phyloP scores from a whole-genome alignment of 176 grass and related monocot genomes.

The Secale cereale region DNA sequence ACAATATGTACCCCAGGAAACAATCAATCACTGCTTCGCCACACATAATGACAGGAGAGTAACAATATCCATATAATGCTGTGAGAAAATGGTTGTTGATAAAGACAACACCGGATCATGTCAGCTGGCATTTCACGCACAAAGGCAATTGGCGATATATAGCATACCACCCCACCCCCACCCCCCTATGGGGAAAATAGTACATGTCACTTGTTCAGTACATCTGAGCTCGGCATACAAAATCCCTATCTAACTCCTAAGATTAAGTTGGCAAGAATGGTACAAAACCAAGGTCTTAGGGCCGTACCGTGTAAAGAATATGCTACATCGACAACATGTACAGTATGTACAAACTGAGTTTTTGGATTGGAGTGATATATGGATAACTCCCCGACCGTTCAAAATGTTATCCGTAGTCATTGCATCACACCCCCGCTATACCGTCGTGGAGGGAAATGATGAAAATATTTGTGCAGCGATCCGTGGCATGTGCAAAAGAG shows the following conservation, averaged over 20 bases:
- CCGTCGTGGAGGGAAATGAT: conserved; percentile 23
- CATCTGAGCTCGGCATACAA: conserved; percentile 20
- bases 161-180: not conserved
- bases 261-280: conserved; percentile 23
- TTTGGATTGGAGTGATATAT: conserved; percentile 18
- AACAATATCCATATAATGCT: not conserved
- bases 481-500: conserved; percentile 20
- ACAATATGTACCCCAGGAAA: not conserved
- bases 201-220: not conserved
- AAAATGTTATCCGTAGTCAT: conserved; percentile 24
- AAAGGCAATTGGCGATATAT: not conserved
- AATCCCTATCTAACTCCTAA: conserved; percentile 39
- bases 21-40: not conserved
- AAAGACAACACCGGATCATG: not conserved
- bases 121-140: not conserved
- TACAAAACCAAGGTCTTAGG: conserved; percentile 39
- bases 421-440: conserved; percentile 1
- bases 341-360: conserved; percentile 39
- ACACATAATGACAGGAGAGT: conserved; percentile 5
- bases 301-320: conserved; percentile 44
- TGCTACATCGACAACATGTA: conserved; percentile 39
- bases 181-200: not conserved
- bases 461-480: conserved; percentile 28
- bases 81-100: not conserved
- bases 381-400: not conserved